Percentiles rank a stretch among this genome's conserved stretches.
Conservation (phyloP, 441 rosid species). For the Breynia disticha region DNA sequence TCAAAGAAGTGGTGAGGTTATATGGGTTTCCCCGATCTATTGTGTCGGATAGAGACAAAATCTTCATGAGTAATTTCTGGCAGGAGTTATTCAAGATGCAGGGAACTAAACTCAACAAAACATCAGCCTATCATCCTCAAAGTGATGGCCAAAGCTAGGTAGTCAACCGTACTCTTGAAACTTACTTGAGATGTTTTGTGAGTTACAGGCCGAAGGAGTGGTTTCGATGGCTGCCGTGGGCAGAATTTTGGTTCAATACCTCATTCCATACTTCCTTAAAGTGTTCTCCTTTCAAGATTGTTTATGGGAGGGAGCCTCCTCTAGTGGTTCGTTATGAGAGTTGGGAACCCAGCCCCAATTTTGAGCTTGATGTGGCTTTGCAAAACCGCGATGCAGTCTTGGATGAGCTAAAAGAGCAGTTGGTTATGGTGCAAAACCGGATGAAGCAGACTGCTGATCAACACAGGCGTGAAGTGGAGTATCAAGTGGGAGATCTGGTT, state of each 20-base stretch:
- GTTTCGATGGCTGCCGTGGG: not conserved
- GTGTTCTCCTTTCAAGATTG: not conserved
- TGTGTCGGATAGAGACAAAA: not conserved
- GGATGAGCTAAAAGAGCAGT: too few relatives aligned
- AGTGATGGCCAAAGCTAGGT: slow-evolving; percentile 1
- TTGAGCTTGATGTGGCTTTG: too few relatives aligned
- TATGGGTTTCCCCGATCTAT: not conserved
- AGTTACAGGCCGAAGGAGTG: not conserved
- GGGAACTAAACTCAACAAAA: not conserved
- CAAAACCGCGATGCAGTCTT: too few relatives aligned
- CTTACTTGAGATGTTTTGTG: not conserved
- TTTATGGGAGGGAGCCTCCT: not conserved
- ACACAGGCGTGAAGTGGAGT: too few relatives aligned
- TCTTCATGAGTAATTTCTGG: not conserved
- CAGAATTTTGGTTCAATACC: not conserved
- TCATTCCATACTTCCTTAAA: not conserved
- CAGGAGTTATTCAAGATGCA: not conserved
- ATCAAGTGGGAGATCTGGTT: too few relatives aligned
- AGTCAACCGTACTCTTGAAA: not conserved
- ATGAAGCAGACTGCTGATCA: too few relatives aligned
- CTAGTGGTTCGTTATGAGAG: too few relatives aligned
- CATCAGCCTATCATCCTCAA: not conserved
- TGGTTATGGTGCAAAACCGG: too few relatives aligned
- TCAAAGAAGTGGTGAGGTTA: not conserved
- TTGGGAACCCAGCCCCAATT: too few relatives aligned